Evolutionary conservation across 2,329 filamentous ascomycete species (phyloP).

Genomic region (Plectosphaerella sp.): DNA sequence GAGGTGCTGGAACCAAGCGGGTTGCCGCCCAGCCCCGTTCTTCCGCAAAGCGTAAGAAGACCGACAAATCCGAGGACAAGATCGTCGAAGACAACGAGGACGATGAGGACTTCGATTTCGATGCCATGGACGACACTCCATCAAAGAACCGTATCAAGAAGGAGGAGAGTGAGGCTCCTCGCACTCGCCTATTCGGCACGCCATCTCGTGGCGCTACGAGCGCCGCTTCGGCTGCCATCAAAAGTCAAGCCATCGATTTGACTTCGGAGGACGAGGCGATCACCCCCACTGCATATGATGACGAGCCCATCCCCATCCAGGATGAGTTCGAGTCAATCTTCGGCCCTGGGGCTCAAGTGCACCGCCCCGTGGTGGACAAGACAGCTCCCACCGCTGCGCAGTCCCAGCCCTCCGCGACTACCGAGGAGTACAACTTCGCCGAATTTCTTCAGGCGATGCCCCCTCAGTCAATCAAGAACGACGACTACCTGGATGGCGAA

Average conservation of each 20-base stretch:
- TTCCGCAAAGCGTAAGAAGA: constrained; percentile 17
- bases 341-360: not conserved
- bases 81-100: constrained; percentile 17
- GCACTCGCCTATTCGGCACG: constrained; percentile 1
- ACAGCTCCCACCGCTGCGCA: not conserved
- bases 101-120: constrained; percentile 20
- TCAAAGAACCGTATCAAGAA: constrained; percentile 22
- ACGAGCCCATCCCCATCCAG: constrained; percentile 4
- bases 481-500: no score
- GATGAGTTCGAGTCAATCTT: constrained; percentile 3
- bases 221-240: constrained; percentile 9
- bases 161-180: not conserved
- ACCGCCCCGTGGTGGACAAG: not conserved
- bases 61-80: constrained; percentile 17
- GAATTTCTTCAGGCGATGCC: no score
- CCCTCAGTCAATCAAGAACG: no score
- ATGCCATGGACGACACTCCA: constrained; percentile 29
- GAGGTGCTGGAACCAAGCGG: constrained; percentile 8
- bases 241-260: constrained; percentile 10
- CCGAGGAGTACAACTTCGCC: no score
- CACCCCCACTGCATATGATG: constrained; percentile 4
- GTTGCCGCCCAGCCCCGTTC: constrained; percentile 1
- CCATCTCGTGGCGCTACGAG: constrained; percentile 12
- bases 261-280: constrained; percentile 13
- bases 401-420: no score